Conservation (phyloP, 2,329 filamentous ascomycete species). For the Nigrospora oryzae region DNA sequence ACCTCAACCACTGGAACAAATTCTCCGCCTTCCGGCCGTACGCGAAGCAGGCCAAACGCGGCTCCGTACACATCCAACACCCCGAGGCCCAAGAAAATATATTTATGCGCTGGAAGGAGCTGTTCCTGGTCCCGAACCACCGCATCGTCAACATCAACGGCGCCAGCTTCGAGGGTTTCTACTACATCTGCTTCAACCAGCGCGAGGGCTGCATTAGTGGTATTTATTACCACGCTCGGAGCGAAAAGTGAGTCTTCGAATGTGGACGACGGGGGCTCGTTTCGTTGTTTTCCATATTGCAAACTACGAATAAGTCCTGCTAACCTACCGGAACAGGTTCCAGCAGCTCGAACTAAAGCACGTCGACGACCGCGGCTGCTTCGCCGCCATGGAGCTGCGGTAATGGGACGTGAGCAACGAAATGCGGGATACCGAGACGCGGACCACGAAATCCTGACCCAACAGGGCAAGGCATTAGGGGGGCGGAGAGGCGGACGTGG, state of each 20-base stretch:
- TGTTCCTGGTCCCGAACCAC: slow-evolving; percentile 94
- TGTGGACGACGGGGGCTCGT: neutral
- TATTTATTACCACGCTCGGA: slow-evolving; percentile 97
- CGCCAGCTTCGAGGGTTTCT: slow-evolving; percentile 96
- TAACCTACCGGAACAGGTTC: slow-evolving; percentile 46
- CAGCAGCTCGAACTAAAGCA: slow-evolving; percentile 90
- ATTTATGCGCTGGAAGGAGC: slow-evolving; percentile 99
- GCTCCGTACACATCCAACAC: slow-evolving; percentile 53
- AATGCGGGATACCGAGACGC: too few species aligned
- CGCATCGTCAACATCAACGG: slow-evolving; percentile 83
- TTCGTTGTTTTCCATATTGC: too few species aligned
- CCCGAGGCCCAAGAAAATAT: slow-evolving; percentile 76
- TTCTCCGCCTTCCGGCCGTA: slow-evolving; percentile 82
- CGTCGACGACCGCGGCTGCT: slow-evolving; percentile 76
- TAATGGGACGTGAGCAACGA: slow-evolving; percentile 29
- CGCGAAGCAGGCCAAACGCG: slow-evolving; percentile 47
- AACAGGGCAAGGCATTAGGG: too few species aligned
- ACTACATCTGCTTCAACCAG: slow-evolving; percentile 99
- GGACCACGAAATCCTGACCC: too few species aligned
- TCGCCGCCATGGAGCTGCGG: slow-evolving; percentile 80
- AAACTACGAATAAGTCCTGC: neutral
- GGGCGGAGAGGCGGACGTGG: too few species aligned
- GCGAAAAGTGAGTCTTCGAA: slow-evolving; percentile 74
- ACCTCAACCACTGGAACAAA: slow-evolving; percentile 86
- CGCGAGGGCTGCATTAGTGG: slow-evolving; percentile 77